Conservation (phyloP, 495 filamentous ascomycete genomes). For the Aspergillus diversus region DNA sequence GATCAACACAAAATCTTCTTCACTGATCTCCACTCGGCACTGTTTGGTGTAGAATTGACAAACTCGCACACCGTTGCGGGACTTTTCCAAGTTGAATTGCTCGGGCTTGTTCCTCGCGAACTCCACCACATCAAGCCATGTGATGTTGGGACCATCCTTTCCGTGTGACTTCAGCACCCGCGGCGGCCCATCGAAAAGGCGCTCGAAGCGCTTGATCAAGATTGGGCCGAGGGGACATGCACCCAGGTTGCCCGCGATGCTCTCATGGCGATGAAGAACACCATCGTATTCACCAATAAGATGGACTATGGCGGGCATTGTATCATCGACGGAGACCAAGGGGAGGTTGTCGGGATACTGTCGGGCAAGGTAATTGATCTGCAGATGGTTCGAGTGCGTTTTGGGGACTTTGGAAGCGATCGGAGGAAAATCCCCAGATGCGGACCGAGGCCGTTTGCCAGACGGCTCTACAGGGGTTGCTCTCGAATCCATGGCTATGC, state of each 20-base stretch:
- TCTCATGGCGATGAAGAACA: slow-evolving; percentile 82
- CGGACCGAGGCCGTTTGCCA: slow-evolving; percentile 64
- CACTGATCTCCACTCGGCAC: slow-evolving; percentile 79
- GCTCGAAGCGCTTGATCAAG: slow-evolving; percentile 81
- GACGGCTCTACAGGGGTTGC: slow-evolving; percentile 43
- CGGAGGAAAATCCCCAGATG: slow-evolving; percentile 49
- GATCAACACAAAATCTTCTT: slow-evolving; percentile 85
- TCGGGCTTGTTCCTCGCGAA: slow-evolving; percentile 80
- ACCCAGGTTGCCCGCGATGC: slow-evolving; percentile 81
- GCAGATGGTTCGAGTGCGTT: slow-evolving; percentile 60
- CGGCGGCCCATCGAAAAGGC: slow-evolving; percentile 80
- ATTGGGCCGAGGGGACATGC: slow-evolving; percentile 82
- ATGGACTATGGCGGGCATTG: slow-evolving; percentile 62
- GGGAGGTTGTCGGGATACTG: slow-evolving; percentile 65
- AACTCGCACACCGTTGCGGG: slow-evolving; percentile 65
- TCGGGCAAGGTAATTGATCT: slow-evolving; percentile 82
- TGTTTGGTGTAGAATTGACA: slow-evolving; percentile 85
- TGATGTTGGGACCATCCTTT: slow-evolving; percentile 64
- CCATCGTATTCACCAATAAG: slow-evolving; percentile 80
- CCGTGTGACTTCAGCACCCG: slow-evolving; percentile 66
- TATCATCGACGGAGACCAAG: slow-evolving; percentile 61
- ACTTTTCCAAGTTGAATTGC: slow-evolving; percentile 75
- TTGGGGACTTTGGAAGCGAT: slow-evolving; percentile 58
- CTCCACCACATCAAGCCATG: slow-evolving; percentile 84
- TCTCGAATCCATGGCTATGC: slow-evolving; percentile 44